Conservation (phyloP, 1,284 basidiomycete species). For the Stygiomarasmius scandens region DNA sequence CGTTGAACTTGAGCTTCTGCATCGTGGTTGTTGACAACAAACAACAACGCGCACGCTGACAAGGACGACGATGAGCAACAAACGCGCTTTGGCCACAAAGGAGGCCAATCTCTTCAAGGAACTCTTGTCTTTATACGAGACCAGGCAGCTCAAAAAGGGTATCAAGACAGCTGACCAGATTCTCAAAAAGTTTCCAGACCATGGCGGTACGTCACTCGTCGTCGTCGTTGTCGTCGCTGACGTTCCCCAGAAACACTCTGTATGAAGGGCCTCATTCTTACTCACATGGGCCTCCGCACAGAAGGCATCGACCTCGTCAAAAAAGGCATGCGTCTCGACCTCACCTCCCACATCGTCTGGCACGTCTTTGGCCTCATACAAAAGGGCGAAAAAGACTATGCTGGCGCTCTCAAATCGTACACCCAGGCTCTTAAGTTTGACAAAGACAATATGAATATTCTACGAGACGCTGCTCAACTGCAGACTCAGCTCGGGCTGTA, state of each 20-base stretch:
- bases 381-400: conserved; percentile 90
- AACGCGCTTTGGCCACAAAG: conserved; percentile 66
- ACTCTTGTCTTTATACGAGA: conserved; percentile 89
- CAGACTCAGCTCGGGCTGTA: conserved; percentile 91
- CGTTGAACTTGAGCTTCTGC: conserved; percentile 72
- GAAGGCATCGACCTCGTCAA: conserved; percentile 87
- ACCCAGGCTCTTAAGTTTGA: conserved; percentile 85
- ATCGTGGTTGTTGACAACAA: no score
- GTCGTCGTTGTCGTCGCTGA: background rate
- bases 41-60: no score
- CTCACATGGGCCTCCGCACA: conserved; percentile 83
- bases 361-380: conserved; percentile 96
- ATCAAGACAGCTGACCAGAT: conserved; percentile 93
- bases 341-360: conserved; percentile 96
- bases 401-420: conserved; percentile 87
- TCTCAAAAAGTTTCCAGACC: conserved; percentile 93
- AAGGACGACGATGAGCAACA: conserved; percentile 15
- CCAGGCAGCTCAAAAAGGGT: conserved; percentile 87
- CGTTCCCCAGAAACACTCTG: conserved; percentile 77
- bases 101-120: conserved; percentile 89
- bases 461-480: conserved; percentile 89
- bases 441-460: conserved; percentile 93
- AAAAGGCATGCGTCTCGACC: conserved; percentile 85
- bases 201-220: conserved; percentile 72
- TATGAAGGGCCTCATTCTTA: conserved; percentile 90